Evolutionary conservation across 2,329 filamentous ascomycete genomes (phyloP).

Genomic region (Apiospora arundinis): DNA sequence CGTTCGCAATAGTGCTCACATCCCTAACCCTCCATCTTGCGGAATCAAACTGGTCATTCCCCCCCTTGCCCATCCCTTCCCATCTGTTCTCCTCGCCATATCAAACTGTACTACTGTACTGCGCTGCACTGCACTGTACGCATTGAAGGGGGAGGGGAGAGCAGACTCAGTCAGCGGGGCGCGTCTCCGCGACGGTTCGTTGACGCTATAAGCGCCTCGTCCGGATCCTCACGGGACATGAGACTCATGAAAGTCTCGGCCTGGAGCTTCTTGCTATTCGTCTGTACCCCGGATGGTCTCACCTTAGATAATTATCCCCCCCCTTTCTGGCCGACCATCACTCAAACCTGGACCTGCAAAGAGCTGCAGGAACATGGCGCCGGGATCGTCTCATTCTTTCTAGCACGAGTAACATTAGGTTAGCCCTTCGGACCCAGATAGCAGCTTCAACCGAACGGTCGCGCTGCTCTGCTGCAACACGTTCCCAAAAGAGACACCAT

Average conservation of each 20-base stretch:
- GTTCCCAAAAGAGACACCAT: conserved; percentile 15
- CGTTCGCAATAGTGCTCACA: conserved; percentile 19
- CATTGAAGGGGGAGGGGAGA: background rate
- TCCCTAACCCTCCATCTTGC: conserved; percentile 19
- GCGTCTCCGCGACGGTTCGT: conserved; percentile 25
- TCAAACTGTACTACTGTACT: background rate
- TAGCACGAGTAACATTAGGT: background rate
- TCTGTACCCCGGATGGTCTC: conserved; percentile 22
- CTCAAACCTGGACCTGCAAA: conserved; percentile 18
- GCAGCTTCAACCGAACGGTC: conserved; percentile 20
- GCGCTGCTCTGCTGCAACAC: conserved; percentile 13
- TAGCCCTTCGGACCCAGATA: background rate
- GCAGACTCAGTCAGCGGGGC: conserved; percentile 10
- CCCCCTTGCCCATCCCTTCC: conserved; percentile 18
- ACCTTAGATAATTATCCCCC: conserved; percentile 13
- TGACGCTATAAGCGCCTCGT: conserved; percentile 26
- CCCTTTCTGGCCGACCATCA: background rate
- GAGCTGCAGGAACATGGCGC: conserved; percentile 22
- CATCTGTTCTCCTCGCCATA: background rate
- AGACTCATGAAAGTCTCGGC: conserved; percentile 9
- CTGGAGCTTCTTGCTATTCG: conserved; percentile 24
- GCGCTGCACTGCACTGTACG: conserved; percentile 4
- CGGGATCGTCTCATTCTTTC: conserved; percentile 18
- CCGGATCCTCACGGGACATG: conserved; percentile 12
- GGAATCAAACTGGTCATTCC: conserved; percentile 20